A percentile compares a stretch with the other conserved stretches of the same genome.
Evolutionary conservation across 495 filamentous ascomycete species (phyloP).

Genomic region (Cudoniella acicularis): DNA sequence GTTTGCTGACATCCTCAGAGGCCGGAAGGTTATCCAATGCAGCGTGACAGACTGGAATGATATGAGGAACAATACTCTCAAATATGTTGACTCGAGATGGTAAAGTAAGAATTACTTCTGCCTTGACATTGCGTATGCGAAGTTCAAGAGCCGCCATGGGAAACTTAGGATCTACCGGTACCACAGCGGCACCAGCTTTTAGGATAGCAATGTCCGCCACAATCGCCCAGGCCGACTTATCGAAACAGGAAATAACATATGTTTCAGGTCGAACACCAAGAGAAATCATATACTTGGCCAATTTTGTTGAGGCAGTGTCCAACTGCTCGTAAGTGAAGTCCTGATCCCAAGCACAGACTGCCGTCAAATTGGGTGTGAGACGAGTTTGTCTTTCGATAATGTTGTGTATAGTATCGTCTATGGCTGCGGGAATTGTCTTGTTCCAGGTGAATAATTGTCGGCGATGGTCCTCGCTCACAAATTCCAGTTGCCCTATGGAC

Average conservation of each 20-base stretch:
- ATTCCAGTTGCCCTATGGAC: not conserved
- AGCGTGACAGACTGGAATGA: too few relatives aligned
- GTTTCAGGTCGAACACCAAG: not conserved
- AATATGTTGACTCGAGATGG: too few relatives aligned
- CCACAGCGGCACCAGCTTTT: conserved; percentile 29
- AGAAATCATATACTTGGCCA: not conserved
- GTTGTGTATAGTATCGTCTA: not conserved
- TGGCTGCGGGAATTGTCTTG: not conserved
- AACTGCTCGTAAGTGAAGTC: conserved; percentile 24
- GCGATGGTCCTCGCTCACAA: not conserved
- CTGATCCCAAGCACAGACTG: conserved; percentile 34
- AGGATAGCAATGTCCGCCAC: conserved; percentile 34
- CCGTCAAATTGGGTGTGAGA: conserved; percentile 1
- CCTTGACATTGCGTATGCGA: not conserved
- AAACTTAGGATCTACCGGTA: not conserved
- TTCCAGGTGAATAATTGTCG: not conserved
- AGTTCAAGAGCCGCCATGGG: not conserved
- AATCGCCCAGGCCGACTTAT: conserved; percentile 40
- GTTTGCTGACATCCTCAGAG: too few relatives aligned
- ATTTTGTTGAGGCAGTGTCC: not conserved
- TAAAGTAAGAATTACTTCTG: not conserved
- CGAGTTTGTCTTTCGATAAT: not conserved
- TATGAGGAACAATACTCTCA: too few relatives aligned
- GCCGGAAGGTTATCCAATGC: too few relatives aligned
- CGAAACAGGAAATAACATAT: conserved; percentile 24